These are phyloP conservation scores for Cryptococcus jaspeensis DNA, from an alignment of 1,284 basidiomycete species.

Conservation along the genomic window DNA sequence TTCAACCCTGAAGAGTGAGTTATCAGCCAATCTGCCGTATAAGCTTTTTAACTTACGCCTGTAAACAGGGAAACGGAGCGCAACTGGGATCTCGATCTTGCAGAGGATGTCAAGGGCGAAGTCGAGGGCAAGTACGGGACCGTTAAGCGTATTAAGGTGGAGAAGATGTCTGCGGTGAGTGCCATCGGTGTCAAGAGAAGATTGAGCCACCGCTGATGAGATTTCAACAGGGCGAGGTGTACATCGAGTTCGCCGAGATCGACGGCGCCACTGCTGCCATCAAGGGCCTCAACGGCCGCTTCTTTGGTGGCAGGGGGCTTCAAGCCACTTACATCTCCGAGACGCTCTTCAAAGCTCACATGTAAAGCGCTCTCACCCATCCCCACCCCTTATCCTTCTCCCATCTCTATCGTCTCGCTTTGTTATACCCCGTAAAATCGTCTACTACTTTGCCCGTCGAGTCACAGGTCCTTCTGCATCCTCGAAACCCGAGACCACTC, in stretches of 20 bases:
- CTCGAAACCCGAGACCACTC: too few relatives aligned
- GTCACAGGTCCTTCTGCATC: too few relatives aligned
- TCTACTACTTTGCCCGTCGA: too few relatives aligned
- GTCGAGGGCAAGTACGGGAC: constrained; percentile 86
- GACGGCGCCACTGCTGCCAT: constrained; percentile 80
- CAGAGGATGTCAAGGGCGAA: constrained; percentile 93
- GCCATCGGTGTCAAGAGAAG: too few relatives aligned
- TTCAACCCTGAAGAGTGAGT: constrained; percentile 91
- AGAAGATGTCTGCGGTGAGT: constrained; percentile 84
- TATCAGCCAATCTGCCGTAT: too few relatives aligned
- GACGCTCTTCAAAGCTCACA: constrained; percentile 85
- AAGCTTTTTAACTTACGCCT: not conserved
- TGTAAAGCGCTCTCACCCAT: constrained; percentile 16
- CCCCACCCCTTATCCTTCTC: too few relatives aligned
- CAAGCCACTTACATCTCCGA: constrained; percentile 83
- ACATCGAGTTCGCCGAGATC: constrained; percentile 81
- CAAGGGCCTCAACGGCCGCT: constrained; percentile 86
- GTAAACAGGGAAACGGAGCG: constrained; percentile 78
- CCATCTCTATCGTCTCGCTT: too few relatives aligned
- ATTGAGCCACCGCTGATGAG: not conserved
- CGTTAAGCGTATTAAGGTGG: constrained; percentile 85
- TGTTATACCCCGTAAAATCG: too few relatives aligned
- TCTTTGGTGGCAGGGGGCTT: constrained; percentile 89
- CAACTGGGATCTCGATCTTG: constrained; percentile 95
- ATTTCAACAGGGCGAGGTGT: constrained; percentile 84